These are phyloP conservation scores for Micractinium sp. DNA, from an alignment of 139 green algal genomes.

Conservation along the genomic window DNA sequence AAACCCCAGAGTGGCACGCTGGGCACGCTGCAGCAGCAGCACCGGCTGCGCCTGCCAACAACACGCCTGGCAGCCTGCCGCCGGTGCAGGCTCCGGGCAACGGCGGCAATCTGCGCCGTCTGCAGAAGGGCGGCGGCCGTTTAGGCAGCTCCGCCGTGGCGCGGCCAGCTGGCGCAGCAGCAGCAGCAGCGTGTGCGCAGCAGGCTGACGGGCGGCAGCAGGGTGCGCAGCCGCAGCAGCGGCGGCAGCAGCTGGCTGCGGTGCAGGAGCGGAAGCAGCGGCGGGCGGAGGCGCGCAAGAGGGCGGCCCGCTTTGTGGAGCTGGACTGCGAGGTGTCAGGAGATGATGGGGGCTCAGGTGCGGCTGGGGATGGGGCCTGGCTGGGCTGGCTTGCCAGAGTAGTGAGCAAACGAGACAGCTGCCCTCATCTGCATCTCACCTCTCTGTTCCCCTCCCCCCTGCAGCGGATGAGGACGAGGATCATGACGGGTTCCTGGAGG, in stretches of 20 bases:
- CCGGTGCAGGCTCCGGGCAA: not conserved
- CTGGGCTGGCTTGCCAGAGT: not conserved
- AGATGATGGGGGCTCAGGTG: slow-evolving; percentile 20
- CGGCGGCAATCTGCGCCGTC: slow-evolving; percentile 1
- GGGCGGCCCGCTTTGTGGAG: slow-evolving; percentile 20
- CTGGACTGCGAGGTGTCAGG: slow-evolving; percentile 11
- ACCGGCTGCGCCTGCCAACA: not conserved
- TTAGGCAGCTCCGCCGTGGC: not conserved
- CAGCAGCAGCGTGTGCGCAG: not conserved
- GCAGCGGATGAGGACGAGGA: slow-evolving; percentile 23
- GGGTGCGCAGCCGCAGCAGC: not conserved
- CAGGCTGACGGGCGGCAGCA: not conserved
- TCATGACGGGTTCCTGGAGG: not conserved
- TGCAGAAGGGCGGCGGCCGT: not conserved
- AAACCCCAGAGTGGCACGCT: not conserved
- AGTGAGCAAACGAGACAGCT: too few species aligned
- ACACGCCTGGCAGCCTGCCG: slow-evolving; percentile 8
- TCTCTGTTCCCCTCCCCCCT: not conserved
- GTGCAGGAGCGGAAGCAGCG: not conserved
- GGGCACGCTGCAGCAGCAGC: not conserved
- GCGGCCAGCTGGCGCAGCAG: not conserved
- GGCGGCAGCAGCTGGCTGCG: not conserved
- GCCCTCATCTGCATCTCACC: not conserved
- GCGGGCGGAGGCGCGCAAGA: not conserved
- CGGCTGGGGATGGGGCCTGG: too few species aligned